Conservation (phyloP, 139 green algal species). For the Penium margaritaceum region DNA sequence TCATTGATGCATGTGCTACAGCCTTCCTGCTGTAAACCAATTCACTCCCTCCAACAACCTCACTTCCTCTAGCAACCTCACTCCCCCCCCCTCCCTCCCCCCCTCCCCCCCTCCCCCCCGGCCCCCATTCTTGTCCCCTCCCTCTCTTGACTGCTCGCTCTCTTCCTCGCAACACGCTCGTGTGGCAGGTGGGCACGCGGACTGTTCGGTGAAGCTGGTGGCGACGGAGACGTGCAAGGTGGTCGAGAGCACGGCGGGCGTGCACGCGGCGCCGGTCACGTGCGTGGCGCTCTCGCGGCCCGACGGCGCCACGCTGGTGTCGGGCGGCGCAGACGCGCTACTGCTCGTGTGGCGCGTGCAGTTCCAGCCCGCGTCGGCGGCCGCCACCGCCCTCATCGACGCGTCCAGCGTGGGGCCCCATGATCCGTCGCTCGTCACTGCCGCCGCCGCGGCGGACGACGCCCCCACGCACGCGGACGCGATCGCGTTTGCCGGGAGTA, state of each 20-base stretch:
- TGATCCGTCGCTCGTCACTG: neutral
- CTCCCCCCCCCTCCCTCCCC: neutral
- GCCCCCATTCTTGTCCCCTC: no score
- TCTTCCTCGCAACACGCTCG: no score
- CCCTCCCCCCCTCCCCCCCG: constrained; percentile 2
- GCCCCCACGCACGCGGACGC: no score
- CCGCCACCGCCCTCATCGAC: neutral
- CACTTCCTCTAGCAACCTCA: no score
- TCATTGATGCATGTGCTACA: no score
- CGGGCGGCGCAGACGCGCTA: constrained; percentile 55
- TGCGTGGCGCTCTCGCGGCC: constrained; percentile 51
- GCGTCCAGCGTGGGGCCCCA: neutral
- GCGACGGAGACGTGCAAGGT: constrained; percentile 30
- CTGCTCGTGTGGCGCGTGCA: constrained; percentile 58
- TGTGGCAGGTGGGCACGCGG: constrained; percentile 35
- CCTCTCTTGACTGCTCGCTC: no score
- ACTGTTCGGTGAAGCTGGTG: constrained; percentile 34
- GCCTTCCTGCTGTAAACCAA: no score
- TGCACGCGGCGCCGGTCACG: constrained; percentile 58
- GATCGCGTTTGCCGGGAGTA: no score
- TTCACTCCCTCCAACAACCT: no score
- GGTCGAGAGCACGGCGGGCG: constrained; percentile 49
- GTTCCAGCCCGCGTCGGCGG: neutral
- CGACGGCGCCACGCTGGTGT: constrained; percentile 49
- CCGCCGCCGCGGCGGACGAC: no score